Evolutionary conservation across 257 asterid species (phyloP).

Genomic region (Nicotiana benthamiana): DNA sequence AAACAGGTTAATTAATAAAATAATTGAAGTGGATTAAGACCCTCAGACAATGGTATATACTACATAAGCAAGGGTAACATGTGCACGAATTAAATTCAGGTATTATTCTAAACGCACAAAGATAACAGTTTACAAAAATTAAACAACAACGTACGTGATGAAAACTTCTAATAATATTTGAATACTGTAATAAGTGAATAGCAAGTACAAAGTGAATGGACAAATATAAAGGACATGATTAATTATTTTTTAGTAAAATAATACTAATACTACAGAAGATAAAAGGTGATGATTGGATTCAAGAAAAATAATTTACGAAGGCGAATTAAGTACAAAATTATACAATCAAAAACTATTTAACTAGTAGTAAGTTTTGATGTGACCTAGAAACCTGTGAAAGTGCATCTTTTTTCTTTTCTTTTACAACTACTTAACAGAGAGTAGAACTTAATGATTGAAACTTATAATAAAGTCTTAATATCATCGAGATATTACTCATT

Average conservation of each 20-base stretch:
- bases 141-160: not conserved
- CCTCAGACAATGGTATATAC: not conserved
- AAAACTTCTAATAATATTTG: not conserved
- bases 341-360: no score
- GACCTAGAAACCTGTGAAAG: no score
- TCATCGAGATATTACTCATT: no score
- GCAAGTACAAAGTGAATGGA: conserved; percentile 1
- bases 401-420: no score
- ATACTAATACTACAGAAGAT: not conserved
- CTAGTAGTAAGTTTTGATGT: no score
- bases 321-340: no score
- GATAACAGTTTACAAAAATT: not conserved
- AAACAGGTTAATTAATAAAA: not conserved
- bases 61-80: not conserved
- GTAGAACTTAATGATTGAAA: no score
- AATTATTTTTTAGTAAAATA: not conserved
- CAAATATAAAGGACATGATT: not conserved
- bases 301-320: no score
- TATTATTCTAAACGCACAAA: conserved; percentile 1
- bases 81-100: not conserved
- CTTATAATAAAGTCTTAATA: no score
- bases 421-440: no score
- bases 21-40: not conserved
- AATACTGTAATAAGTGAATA: not conserved
- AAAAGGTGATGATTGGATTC: not conserved